Conservation (phyloP, 768 basidiomycete species). For the Auricularia sp. region DNA sequence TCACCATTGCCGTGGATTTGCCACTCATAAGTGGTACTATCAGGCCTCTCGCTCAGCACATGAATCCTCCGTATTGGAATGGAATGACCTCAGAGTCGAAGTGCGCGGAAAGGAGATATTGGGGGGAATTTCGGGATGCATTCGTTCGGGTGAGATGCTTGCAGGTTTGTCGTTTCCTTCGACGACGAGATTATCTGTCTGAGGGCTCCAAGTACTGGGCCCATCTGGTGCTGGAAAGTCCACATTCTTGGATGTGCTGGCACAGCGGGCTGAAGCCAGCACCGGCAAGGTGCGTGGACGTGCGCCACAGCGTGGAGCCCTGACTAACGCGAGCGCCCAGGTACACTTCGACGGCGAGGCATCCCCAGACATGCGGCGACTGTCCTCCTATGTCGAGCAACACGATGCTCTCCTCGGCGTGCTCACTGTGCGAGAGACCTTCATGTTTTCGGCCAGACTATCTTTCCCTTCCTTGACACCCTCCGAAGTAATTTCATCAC, state of each 20-base stretch:
- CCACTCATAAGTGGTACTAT: background rate
- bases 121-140: constrained; percentile 8
- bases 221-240: constrained; percentile 22
- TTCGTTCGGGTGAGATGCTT: constrained; percentile 17
- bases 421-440: constrained; percentile 46
- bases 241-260: constrained; percentile 23
- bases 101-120: constrained; percentile 11
- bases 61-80: constrained; percentile 4
- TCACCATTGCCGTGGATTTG: too few relatives aligned
- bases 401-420: constrained; percentile 51
- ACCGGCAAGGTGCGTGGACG: background rate
- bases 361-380: constrained; percentile 25
- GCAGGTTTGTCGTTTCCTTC: constrained; percentile 13
- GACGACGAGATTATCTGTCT: background rate
- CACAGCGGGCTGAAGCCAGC: constrained; percentile 13
- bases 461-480: constrained; percentile 22
- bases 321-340: background rate
- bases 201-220: constrained; percentile 9
- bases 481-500: constrained; percentile 24
- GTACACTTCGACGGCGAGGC: constrained; percentile 14
- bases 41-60: background rate
- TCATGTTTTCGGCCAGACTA: constrained; percentile 41
- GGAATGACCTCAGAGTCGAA: background rate
- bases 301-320: constrained; percentile 9
- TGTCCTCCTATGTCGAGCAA: constrained; percentile 48